These are phyloP conservation scores for Lentinula lateritia DNA, from an alignment of 768 basidiomycete genomes.

Conservation along the genomic window DNA sequence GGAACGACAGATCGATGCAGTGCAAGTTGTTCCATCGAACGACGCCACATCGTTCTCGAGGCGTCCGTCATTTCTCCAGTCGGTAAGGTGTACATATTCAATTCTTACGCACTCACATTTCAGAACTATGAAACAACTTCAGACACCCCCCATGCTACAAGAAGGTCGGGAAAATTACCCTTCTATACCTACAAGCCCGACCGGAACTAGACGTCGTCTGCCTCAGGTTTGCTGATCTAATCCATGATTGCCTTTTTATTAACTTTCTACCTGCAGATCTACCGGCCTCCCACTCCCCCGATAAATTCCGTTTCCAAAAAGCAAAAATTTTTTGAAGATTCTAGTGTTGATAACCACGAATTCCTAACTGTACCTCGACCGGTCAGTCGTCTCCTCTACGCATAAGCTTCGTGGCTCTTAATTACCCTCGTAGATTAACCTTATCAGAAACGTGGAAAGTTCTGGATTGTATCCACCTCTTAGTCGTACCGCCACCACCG, in stretches of 20 bases:
- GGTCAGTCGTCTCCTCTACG: neutral
- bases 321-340: slow-evolving; percentile 17
- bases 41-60: neutral
- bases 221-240: neutral
- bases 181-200: neutral
- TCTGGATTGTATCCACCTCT: slow-evolving; percentile 2
- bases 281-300: slow-evolving; percentile 58
- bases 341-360: neutral
- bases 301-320: slow-evolving; percentile 31
- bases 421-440: neutral
- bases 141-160: neutral
- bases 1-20: slow-evolving; percentile 10
- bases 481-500: neutral
- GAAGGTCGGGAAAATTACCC: neutral
- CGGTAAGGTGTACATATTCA: neutral
- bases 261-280: slow-evolving; percentile 27
- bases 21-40: neutral
- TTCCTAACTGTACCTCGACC: neutral
- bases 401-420: too few species aligned
- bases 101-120: neutral
- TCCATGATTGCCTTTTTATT: neutral
- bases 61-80: neutral
- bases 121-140: neutral
- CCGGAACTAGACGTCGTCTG: slow-evolving; percentile 1
- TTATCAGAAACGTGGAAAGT: neutral